phyloP scores from a whole-genome alignment of 2,329 filamentous ascomycete genomes.

The Setomelanomma holmii region DNA sequence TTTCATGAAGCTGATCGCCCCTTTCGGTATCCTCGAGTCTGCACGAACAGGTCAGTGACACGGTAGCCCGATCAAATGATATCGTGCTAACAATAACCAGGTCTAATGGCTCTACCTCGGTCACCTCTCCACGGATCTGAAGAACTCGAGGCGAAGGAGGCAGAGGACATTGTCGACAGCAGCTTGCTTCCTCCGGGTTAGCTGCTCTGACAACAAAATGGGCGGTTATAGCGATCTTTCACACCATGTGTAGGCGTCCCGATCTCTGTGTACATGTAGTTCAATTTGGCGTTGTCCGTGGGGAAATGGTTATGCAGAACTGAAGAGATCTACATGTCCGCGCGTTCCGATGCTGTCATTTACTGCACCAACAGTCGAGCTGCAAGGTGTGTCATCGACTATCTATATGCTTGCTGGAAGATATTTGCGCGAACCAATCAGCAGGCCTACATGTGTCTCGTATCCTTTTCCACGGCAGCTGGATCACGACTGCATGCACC shows the following conservation, averaged over 20 bases:
- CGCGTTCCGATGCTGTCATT: background rate
- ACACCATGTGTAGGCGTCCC: background rate
- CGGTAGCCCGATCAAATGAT: conserved; percentile 7
- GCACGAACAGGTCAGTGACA: conserved; percentile 75
- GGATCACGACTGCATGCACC: background rate
- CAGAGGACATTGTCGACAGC: conserved; percentile 91
- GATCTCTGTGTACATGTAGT: background rate
- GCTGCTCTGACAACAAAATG: conserved; percentile 16
- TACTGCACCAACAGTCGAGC: background rate
- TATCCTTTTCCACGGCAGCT: background rate
- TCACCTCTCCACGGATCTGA: conserved; percentile 81
- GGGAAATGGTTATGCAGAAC: background rate
- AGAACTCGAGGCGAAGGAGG: conserved; percentile 82
- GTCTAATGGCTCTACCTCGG: conserved; percentile 94
- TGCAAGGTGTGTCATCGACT: background rate
- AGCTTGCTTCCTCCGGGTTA: conserved; percentile 93
- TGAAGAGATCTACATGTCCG: background rate
- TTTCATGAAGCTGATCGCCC: conserved; percentile 92
- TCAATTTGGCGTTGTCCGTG: background rate
- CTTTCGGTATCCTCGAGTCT: conserved; percentile 96
- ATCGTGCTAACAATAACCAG: conserved; percentile 37
- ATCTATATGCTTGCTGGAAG: too few species aligned
- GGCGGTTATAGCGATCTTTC: background rate
- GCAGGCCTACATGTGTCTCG: background rate
- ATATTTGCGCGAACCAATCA: too few species aligned